Percentiles rank a stretch among this genome's conserved stretches.
Evolutionary conservation across 2,329 filamentous ascomycete genomes (phyloP).

Genomic region (Pseudomassariella vexata): DNA sequence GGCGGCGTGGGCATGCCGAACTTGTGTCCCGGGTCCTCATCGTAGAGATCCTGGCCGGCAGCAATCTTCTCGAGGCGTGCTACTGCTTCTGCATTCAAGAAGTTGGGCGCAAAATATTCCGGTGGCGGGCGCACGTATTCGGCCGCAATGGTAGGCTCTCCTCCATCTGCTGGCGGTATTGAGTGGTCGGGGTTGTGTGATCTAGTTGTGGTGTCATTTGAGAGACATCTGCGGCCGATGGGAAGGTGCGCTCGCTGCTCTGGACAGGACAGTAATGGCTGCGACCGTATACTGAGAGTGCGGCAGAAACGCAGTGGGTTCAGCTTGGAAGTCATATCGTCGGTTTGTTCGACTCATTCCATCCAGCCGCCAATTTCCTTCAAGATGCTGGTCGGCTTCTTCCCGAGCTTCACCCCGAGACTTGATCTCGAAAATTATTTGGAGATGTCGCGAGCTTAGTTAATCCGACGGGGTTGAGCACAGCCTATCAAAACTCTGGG

Average conservation of each 20-base stretch:
- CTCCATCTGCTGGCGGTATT: constrained; percentile 8
- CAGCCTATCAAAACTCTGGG: no score
- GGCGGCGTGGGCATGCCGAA: constrained; percentile 67
- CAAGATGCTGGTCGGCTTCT: no score
- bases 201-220: constrained; percentile 13
- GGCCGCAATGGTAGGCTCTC: constrained; percentile 4
- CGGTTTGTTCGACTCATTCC: background rate
- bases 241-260: constrained; percentile 9
- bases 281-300: constrained; percentile 22
- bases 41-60: constrained; percentile 16
- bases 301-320: constrained; percentile 22
- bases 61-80: constrained; percentile 21
- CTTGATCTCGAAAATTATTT: constrained; percentile 6
- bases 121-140: constrained; percentile 9
- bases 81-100: constrained; percentile 19
- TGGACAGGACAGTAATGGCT: constrained; percentile 9
- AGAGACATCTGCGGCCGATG: constrained; percentile 15
- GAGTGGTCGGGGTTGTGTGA: constrained; percentile 5
- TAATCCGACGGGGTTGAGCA: constrained; percentile 4
- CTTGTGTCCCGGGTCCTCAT: constrained; percentile 58
- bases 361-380: no score
- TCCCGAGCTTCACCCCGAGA: constrained; percentile 3
- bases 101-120: constrained; percentile 22
- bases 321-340: constrained; percentile 23
- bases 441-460: constrained; percentile 7